phyloP scores from a whole-genome alignment of 2,329 filamentous ascomycete genomes.

The Trichoderma simmonsii region DNA sequence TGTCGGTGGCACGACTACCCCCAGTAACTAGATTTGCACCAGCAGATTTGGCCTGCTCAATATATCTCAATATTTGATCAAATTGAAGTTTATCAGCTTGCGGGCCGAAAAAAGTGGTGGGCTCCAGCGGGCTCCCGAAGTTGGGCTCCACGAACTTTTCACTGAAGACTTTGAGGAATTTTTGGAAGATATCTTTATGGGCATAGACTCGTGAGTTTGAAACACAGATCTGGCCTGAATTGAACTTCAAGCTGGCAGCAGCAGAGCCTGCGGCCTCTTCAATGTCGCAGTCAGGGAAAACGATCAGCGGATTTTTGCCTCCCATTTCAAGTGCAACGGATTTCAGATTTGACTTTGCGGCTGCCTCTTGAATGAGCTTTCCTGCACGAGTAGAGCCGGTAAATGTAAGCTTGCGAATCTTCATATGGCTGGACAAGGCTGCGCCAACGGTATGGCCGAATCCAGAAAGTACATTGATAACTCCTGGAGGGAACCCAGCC shows the following conservation, averaged over 20 bases:
- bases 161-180: not conserved
- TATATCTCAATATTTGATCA: conserved; percentile 60
- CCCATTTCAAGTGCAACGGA: not conserved
- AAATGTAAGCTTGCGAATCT: conserved; percentile 70
- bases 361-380: conserved; percentile 61
- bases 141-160: not conserved
- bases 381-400: conserved; percentile 68
- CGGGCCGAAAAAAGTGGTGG: not conserved
- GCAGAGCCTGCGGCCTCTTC: not conserved
- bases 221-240: not conserved
- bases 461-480: conserved; percentile 70
- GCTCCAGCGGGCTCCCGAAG: not conserved
- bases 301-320: not conserved
- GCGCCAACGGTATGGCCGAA: conserved; percentile 63
- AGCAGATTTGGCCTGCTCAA: conserved; percentile 32
- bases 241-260: not conserved
- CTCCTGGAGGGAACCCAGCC: conserved; percentile 56
- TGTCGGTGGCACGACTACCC: conserved; percentile 11
- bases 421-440: conserved; percentile 60
- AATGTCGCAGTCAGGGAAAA: not conserved
- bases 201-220: not conserved
- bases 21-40: conserved; percentile 22
- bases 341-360: not conserved
- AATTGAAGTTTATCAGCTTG: conserved; percentile 47
- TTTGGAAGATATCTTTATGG: not conserved